Conservation (phyloP, 805 yeast genomes). For the Lipomyces kockii region DNA sequence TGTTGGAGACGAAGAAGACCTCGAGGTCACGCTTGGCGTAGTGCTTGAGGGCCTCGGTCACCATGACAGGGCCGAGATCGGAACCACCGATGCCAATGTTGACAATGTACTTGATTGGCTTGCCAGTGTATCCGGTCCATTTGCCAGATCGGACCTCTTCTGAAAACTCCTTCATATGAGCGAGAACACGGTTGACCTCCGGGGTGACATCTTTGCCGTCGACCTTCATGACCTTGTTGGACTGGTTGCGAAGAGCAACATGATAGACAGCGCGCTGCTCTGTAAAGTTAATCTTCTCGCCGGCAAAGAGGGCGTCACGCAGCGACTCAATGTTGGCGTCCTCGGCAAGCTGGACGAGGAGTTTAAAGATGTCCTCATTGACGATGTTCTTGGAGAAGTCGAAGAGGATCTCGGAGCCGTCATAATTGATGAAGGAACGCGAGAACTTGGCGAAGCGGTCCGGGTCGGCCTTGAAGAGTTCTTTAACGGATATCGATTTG, state of each 20-base stretch:
- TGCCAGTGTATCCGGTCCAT: conserved; percentile 98
- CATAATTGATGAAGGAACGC: conserved; percentile 78
- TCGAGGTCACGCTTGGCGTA: conserved; percentile 66
- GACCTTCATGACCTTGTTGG: conserved; percentile 80
- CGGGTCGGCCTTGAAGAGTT: conserved; percentile 76
- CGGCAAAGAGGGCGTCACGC: conserved; percentile 89
- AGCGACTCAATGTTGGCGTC: conserved; percentile 86
- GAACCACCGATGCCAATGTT: conserved; percentile 99
- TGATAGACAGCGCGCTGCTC: conserved; percentile 98
- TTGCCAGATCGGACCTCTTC: conserved; percentile 86
- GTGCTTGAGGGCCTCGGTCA: conserved; percentile 94
- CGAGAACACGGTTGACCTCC: conserved; percentile 87
- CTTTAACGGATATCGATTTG: conserved; percentile 70
- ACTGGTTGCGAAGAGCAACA: conserved; percentile 93
- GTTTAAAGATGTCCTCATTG: conserved; percentile 75
- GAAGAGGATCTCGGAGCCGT: conserved; percentile 85
- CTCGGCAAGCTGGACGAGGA: conserved; percentile 78
- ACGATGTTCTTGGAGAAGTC: conserved; percentile 95
- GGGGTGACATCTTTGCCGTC: conserved; percentile 89
- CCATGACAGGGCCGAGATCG: conserved; percentile 99
- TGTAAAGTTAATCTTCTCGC: conserved; percentile 92
- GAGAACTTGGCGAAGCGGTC: conserved; percentile 76
- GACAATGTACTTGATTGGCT: conserved; percentile 88
- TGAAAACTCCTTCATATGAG: conserved; percentile 96
- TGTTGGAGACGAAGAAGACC: conserved; percentile 95